These are phyloP conservation scores for Meyerozyma athensensis DNA, from an alignment of 1,139 yeast species.

Conservation along the genomic window DNA sequence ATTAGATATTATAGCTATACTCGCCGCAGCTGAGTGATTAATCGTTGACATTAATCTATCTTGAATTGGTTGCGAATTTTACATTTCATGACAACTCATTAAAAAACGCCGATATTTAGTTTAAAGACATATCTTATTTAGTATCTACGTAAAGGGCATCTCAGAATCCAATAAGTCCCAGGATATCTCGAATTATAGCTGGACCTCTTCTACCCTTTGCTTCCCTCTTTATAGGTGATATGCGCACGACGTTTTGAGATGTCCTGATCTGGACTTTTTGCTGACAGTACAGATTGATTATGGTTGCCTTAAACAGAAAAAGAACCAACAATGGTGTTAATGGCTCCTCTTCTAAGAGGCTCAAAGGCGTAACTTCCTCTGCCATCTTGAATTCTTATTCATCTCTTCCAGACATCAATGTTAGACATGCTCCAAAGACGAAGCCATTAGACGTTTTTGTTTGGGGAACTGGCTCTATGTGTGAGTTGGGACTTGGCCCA, in stretches of 20 bases:
- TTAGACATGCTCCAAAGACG: conserved; percentile 33
- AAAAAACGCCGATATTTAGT: too few species aligned
- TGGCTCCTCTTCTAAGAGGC: conserved; percentile 15
- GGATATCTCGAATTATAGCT: too few species aligned
- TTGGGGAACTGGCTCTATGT: conserved; percentile 97
- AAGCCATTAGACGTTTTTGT: conserved; percentile 71
- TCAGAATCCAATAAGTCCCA: too few species aligned
- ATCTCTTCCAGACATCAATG: conserved; percentile 43
- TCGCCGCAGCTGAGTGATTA: too few species aligned
- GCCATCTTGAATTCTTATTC: conserved; percentile 45
- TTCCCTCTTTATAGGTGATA: not conserved
- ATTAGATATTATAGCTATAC: too few species aligned
- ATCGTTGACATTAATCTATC: too few species aligned
- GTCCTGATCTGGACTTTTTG: not conserved
- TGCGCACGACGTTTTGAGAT: conserved; percentile 1
- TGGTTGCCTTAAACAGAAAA: conserved; percentile 46
- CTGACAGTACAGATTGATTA: conserved; percentile 10
- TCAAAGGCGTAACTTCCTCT: conserved; percentile 37
- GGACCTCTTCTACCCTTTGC: too few species aligned
- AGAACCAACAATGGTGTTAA: conserved; percentile 21
- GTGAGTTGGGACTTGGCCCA: conserved; percentile 95
- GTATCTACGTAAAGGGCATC: too few species aligned
- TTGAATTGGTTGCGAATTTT: too few species aligned
- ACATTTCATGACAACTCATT: too few species aligned
- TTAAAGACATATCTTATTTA: too few species aligned